Evolutionary conservation across 2,329 filamentous ascomycete species (phyloP).

Genomic region (Teratosphaeria pseudoeucalypti): DNA sequence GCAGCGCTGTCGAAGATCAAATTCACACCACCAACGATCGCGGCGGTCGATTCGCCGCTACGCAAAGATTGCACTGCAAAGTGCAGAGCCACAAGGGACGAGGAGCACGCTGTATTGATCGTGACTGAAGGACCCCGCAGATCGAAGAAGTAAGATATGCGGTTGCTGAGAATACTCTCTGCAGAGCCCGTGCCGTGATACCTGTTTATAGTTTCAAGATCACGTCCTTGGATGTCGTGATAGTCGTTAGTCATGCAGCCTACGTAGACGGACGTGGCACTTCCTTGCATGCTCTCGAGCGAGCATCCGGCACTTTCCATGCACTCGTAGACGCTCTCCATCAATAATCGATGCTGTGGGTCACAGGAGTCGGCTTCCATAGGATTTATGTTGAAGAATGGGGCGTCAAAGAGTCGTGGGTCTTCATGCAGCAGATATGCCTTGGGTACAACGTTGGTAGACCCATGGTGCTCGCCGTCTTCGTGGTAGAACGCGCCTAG

Average conservation of each 20-base stretch:
- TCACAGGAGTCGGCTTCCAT: neutral
- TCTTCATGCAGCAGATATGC: neutral
- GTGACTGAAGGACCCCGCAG: neutral
- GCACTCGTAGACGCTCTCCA: neutral
- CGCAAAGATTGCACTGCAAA: neutral
- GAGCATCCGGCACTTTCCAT: neutral
- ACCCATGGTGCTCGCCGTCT: neutral
- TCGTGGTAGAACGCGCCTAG: neutral
- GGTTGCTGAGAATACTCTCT: neutral
- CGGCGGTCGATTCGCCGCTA: neutral
- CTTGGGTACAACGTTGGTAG: neutral
- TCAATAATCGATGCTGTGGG: neutral
- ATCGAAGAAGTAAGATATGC: neutral
- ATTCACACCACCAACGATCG: neutral
- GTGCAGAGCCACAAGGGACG: neutral
- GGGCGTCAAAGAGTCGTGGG: neutral
- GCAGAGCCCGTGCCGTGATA: neutral
- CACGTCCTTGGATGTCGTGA: neutral
- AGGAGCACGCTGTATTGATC: neutral
- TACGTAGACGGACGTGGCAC: neutral
- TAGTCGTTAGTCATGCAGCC: neutral
- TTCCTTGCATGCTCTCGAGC: neutral
- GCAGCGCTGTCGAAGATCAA: neutral
- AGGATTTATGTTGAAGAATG: neutral
- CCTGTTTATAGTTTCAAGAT: neutral